phyloP scores from a whole-genome alignment of 2,329 filamentous ascomycete genomes.

The Plenodomus biglobosus region DNA sequence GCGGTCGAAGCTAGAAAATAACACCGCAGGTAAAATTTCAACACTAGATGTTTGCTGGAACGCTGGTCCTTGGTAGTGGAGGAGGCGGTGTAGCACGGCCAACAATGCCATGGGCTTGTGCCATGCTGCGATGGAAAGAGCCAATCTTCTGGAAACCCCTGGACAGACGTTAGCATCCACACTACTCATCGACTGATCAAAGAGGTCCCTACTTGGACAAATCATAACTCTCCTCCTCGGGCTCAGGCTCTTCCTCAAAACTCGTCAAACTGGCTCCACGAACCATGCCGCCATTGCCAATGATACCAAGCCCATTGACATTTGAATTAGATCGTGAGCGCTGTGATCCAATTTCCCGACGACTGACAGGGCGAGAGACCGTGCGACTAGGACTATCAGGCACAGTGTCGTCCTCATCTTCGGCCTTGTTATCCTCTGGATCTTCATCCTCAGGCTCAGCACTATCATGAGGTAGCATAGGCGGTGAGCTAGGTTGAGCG shows the following conservation, averaged over 20 bases:
- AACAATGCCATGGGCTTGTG: slow-evolving; percentile 34
- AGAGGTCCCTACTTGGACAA: slow-evolving; percentile 49
- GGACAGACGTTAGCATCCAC: slow-evolving; percentile 15
- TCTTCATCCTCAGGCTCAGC: slow-evolving; percentile 36
- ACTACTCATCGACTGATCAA: neutral
- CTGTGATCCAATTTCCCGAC: slow-evolving; percentile 30
- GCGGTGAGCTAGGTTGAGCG: slow-evolving; percentile 40
- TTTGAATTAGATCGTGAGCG: slow-evolving; percentile 38
- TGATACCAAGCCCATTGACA: slow-evolving; percentile 24
- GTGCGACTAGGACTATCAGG: slow-evolving; percentile 41
- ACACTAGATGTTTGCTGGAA: slow-evolving; percentile 27
- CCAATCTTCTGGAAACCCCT: slow-evolving; percentile 56
- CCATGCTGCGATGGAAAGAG: slow-evolving; percentile 47
- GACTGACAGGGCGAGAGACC: slow-evolving; percentile 40
- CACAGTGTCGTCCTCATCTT: slow-evolving; percentile 39
- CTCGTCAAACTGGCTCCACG: slow-evolving; percentile 38
- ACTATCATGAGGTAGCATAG: slow-evolving; percentile 31
- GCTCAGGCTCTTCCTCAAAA: slow-evolving; percentile 46
- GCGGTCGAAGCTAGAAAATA: too few relatives aligned
- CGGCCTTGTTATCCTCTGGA: slow-evolving; percentile 29
- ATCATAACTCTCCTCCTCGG: slow-evolving; percentile 52
- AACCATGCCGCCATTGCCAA: slow-evolving; percentile 37
- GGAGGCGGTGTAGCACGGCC: slow-evolving; percentile 21
- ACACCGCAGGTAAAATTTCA: neutral
- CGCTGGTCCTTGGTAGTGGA: slow-evolving; percentile 20